A percentile compares a stretch with the other conserved stretches of the same genome.
Evolutionary conservation across 129 eudicot species (phyloP).

Genomic region (carrot (Daucus carota)): DH1_v3.0 NC_030382.2:56458501-56459000

Average conservation of each 20-base stretch:
- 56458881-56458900: slow-evolving; percentile 29
- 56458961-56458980: slow-evolving; percentile 67
- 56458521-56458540: slow-evolving; percentile 9
- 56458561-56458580: not conserved
- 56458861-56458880: slow-evolving; percentile 51
- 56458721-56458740: not conserved
- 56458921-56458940: slow-evolving; percentile 59
- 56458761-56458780: not conserved
- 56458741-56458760: not conserved
- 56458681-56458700: slow-evolving; percentile 14
- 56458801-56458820: slow-evolving; percentile 34
- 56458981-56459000: slow-evolving; percentile 13
- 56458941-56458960: slow-evolving; percentile 85
- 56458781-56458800: slow-evolving; percentile 34
- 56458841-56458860: slow-evolving; percentile 75
- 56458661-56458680: slow-evolving; percentile 1
- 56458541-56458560: not conserved
- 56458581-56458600: not conserved
- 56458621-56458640: not conserved
- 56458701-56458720: slow-evolving; percentile 2
- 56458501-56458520: slow-evolving; percentile 35
- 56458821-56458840: slow-evolving; percentile 39
- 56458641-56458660: not conserved
- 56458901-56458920: slow-evolving; percentile 14
- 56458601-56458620: not conserved